Percentiles rank a stretch among this genome's conserved stretches.
Conservation (phyloP, 1,139 yeast genomes). For the Yamadazyma friedrichii region DNA sequence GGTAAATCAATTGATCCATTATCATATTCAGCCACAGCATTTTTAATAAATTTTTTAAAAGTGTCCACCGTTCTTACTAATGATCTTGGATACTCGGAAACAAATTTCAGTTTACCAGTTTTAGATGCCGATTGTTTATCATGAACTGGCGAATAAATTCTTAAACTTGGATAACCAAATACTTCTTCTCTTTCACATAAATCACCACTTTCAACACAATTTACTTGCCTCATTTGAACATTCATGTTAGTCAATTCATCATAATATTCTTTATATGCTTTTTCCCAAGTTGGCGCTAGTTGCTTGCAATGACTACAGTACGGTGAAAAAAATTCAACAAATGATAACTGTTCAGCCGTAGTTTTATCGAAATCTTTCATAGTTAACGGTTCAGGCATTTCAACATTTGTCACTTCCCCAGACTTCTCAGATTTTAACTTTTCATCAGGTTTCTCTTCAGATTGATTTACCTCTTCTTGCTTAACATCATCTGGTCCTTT, state of each 20-base stretch:
- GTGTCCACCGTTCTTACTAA: constrained; percentile 47
- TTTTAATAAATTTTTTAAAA: constrained; percentile 51
- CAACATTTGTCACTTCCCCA: neutral
- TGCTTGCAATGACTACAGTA: constrained; percentile 68
- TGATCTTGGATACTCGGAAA: constrained; percentile 46
- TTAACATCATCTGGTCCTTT: too few relatives aligned
- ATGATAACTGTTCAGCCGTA: constrained; percentile 47
- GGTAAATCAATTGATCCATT: constrained; percentile 36
- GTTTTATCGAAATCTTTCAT: constrained; percentile 41
- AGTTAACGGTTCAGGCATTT: constrained; percentile 24
- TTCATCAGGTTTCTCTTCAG: neutral
- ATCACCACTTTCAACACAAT: constrained; percentile 73
- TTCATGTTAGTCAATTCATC: constrained; percentile 36
- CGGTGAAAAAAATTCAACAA: constrained; percentile 69
- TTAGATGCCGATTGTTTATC: constrained; percentile 26
- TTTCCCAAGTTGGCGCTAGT: constrained; percentile 65
- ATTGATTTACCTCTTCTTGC: too few relatives aligned
- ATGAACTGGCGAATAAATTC: constrained; percentile 56
- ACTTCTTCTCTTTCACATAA: constrained; percentile 63
- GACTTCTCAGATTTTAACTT: too few relatives aligned
- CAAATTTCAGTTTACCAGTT: constrained; percentile 34
- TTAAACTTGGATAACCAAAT: constrained; percentile 53
- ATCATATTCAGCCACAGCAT: constrained; percentile 47
- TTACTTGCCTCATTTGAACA: constrained; percentile 63
- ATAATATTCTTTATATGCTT: constrained; percentile 46